Evolutionary conservation across 2,329 filamentous ascomycete genomes (phyloP), one percentile per base, ranked within the genome.

Genomic region (Diaporthe citrichinensis): DNA sequence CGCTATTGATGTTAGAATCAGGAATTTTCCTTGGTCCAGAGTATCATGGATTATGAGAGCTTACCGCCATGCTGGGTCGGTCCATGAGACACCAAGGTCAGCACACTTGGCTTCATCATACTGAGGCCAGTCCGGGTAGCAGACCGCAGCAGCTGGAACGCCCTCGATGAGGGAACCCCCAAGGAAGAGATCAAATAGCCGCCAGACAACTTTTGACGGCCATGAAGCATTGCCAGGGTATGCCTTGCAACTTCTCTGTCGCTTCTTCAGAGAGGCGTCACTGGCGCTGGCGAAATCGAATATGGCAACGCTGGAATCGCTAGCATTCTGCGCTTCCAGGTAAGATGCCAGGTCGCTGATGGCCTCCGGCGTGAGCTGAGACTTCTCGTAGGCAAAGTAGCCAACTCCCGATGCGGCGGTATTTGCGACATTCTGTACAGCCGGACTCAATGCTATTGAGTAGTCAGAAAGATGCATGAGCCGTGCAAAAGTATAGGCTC

Each of bases 141-240:
- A 74, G 10, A 74, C 72, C 15, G 72, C 49, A 2, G 72, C 72
- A 36, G 46, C 46, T 7, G 72, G 72, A 7, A 74, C 53, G 20
- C 61, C 44, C 12, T 78, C 49, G 5, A 77, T 36, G 6, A 78
- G 55, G 1, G 76, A 57, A 12, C 49, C 58, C 4, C 77, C 74
- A 1, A 59, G 34, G 3, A 77, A n/a, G 7, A 73, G 44, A 23
- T 69, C 62, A 15, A 78, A 59, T 2, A 71, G 9, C 25, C 34
- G 25, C 76, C 77, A 77, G 3, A 46, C 44, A n/a, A 17, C 1
- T 8, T n/a, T 39, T 2, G 62, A 57, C 14, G 77, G 76, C 77
- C 77, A 78, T 7, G 53, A 46, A 0, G n/a, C 51, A 9, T 53
- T 76, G 14, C 77, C 76, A 0, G 77, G 77, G 15, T 75, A 74